phyloP scores from a whole-genome alignment of 176 grass and related monocot species.

The Aechmea fasciata region DNA sequence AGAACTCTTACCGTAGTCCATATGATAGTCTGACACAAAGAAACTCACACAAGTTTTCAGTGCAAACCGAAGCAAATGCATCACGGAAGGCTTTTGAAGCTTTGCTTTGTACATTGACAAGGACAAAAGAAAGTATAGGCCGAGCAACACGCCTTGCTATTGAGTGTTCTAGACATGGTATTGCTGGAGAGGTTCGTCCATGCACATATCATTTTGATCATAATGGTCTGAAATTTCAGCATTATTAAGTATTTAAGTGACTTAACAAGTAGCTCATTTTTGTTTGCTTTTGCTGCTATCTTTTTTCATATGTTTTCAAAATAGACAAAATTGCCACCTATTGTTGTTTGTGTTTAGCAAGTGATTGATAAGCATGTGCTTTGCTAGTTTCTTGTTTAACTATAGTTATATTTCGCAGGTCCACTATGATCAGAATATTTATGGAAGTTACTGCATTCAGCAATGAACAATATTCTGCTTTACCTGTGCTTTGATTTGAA shows the following conservation, averaged over 20 bases:
- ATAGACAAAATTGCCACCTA: too few relatives aligned
- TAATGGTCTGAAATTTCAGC: constrained; percentile 16
- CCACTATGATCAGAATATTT: too few relatives aligned
- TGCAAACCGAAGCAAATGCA: constrained; percentile 50
- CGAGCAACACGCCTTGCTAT: constrained; percentile 90
- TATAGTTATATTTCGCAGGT: too few relatives aligned
- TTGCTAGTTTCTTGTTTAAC: too few relatives aligned
- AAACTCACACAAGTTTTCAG: constrained; percentile 32
- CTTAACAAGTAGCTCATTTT: constrained; percentile 13
- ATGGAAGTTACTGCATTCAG: too few relatives aligned
- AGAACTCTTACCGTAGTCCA: constrained; percentile 33
- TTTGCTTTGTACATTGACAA: constrained; percentile 68
- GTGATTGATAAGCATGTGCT: too few relatives aligned
- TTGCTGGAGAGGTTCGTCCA: constrained; percentile 81
- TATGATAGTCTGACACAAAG: constrained; percentile 31
- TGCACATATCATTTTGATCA: constrained; percentile 21
- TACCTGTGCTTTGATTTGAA: too few relatives aligned
- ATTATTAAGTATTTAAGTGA: constrained; percentile 1
- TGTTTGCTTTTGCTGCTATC: background rate
- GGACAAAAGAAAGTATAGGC: constrained; percentile 92
- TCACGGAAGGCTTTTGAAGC: constrained; percentile 63
- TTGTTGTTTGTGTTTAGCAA: too few relatives aligned
- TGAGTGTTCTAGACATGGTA: constrained; percentile 88
- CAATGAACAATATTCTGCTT: too few relatives aligned
- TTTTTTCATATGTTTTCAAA: too few relatives aligned